Base-by-base conservation (phyloP, 208 protist species). In the Leishmania turanica region DNA sequence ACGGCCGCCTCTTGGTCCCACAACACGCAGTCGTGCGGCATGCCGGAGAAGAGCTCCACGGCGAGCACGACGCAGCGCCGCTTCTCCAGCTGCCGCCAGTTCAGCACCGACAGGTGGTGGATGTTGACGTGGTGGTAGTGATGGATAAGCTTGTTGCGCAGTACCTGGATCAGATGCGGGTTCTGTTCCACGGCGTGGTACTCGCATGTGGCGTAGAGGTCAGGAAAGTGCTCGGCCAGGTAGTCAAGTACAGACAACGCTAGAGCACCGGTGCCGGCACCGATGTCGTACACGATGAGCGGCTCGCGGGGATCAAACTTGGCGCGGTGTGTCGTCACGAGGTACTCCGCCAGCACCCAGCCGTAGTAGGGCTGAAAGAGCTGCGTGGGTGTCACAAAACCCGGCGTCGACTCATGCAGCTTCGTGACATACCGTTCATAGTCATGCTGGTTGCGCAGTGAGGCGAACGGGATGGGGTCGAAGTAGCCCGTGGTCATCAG, bases 361-460 rank as follows among this genome's bases (percentile, higher is more conserved):
- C 92, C 95, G 78, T 97, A 98, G 86, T 93, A 93, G 51, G 95
- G 93, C 83, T 96, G 92, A 75, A 97, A 97, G 19, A 97, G 75
- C 88, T 97, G 93, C 71, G 94, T 93, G 31, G 93, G 93, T 42
- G 93, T 97, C 27, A 94, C 79, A 47, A 95, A 96, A 17, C 85
- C 79, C 3, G 91, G 93, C 56, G 92, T 96, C 45, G 81, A 88
- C 78, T 98, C 92, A 84, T 94, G 90, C 31, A 97, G 89, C 51
- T 92, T 93, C 19, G 79, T 77, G 11, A 88, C 90, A 82, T 96
- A 96, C 40, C 78, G 88, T 71, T 95, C 91, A 78, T 95, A 97
- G 80, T 97, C 94, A 79, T 94, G 82, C 82, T 96, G 92, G 75
- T 88, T 96, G 83, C 94, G 91, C 68, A 97, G 81, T 58, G 90